Evolutionary conservation across 805 yeast species (phyloP), one percentile per base, ranked within the genome.

Genomic region (Myxozyma melibiosi): DNA sequence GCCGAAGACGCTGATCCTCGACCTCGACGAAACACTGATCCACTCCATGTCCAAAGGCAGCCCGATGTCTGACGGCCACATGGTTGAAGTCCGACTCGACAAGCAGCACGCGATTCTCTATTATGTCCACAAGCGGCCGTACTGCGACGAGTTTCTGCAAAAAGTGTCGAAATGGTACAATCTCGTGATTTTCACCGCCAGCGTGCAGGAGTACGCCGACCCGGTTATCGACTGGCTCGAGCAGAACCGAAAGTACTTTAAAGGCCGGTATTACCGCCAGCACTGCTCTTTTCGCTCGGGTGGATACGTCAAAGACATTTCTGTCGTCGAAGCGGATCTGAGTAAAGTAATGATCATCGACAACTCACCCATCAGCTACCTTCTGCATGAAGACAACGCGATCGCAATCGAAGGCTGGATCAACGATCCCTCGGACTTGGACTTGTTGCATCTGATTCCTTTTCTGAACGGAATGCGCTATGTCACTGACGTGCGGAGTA

Each of bases 321-420:
- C 78, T 0, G 76, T 71, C 4, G 73, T 80, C 53, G 73, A 74
- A 62, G 78, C 75, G 65, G 94, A 84, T 67, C 80, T 88, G 52
- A 79, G 84, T 58, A 82, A 82, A 65, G 81, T 88, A 38, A 76
- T 92, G 55, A 85, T 94, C 35, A 79, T 94, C 49, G 99, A 94
- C 74, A 94, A 94, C 73, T 90, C 97, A 9, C 98, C 98, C 1
- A 81, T 90, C 25, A 86, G 96, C 67, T 94, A 88, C 70, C 84
- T 89, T 14, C 74, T 82, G 70, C 91, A 92, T 70, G 88, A 84
- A 57, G 85, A 85, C 64, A 94, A 94, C 68, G 99, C 96, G 1
- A 85, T 94, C 22, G 84, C 86, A 74, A 90, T 94, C 5, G 97
- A 91, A 73, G 98, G 99, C 44, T 94, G 99, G 99, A 90, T 94